These are phyloP conservation scores for Verruconis gallopava DNA, from an alignment of 2,329 filamentous ascomycete species.

Conservation along the genomic window DNA sequence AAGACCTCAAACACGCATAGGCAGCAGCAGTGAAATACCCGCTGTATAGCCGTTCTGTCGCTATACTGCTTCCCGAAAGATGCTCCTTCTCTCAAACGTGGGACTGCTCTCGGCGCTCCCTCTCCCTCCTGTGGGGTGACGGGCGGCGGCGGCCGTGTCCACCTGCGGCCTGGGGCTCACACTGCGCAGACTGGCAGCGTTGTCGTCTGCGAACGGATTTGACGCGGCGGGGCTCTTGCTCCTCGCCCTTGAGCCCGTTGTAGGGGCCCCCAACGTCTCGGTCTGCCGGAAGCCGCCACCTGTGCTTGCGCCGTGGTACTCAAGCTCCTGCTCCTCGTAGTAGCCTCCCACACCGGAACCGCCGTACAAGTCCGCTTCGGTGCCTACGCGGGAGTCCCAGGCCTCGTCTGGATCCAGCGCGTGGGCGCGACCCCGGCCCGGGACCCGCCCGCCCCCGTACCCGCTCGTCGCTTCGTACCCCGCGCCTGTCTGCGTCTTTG, in stretches of 20 bases:
- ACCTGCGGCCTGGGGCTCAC: slow-evolving; percentile 61
- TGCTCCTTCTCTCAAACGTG: slow-evolving; percentile 51
- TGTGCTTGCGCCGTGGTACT: slow-evolving; percentile 26
- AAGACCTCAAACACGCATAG: too few relatives aligned
- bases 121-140: slow-evolving; percentile 20
- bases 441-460: slow-evolving; percentile 19
- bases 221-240: slow-evolving; percentile 23
- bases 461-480: slow-evolving; percentile 46
- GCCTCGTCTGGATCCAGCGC: slow-evolving; percentile 71
- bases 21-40: too few relatives aligned
- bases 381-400: slow-evolving; percentile 69
- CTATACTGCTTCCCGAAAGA: slow-evolving; percentile 57
- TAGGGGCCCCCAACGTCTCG: slow-evolving; percentile 28
- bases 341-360: slow-evolving; percentile 39
- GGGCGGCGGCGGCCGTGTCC: slow-evolving; percentile 43
- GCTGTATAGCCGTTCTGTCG: too few relatives aligned
- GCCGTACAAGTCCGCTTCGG: slow-evolving; percentile 54
- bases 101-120: slow-evolving; percentile 39
- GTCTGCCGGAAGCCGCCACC: slow-evolving; percentile 35
- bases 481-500: slow-evolving; percentile 53
- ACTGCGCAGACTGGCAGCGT: slow-evolving; percentile 49
- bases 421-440: slow-evolving; percentile 41
- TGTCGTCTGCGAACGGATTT: slow-evolving; percentile 61
- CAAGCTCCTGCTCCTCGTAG: slow-evolving; percentile 64
- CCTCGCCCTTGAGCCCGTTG: slow-evolving; percentile 17